These are phyloP conservation scores for Arabidopsis thaliana DNA, from an alignment of 345 rosid species.

Conservation along the genomic window DNA sequence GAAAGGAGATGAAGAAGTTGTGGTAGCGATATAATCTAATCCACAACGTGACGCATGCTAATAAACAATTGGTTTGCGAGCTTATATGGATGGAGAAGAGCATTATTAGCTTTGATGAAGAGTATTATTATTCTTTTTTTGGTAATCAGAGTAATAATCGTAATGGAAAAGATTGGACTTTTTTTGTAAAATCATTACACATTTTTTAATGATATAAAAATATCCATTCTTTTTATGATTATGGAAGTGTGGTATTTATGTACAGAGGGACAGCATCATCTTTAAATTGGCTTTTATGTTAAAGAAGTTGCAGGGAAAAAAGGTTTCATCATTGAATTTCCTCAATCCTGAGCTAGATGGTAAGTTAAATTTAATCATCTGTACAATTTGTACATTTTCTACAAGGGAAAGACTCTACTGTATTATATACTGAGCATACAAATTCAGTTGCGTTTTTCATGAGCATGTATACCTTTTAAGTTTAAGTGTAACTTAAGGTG, in stretches of 20 bases:
- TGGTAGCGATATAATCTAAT: conserved; percentile 28
- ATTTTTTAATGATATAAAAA: conserved; percentile 29
- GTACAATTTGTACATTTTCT: conserved; percentile 31
- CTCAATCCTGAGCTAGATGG: conserved; percentile 29
- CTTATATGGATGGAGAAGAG: conserved; percentile 21
- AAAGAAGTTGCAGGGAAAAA: conserved; percentile 19
- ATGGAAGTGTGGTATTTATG: conserved; percentile 30
- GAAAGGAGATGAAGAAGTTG: conserved; percentile 41
- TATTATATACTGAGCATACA: conserved; percentile 24
- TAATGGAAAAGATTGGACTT: conserved; percentile 4
- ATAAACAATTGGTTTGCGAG: conserved; percentile 23
- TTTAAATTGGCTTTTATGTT: conserved; percentile 20
- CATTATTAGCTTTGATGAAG: conserved; percentile 29
- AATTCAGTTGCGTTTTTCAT: conserved; percentile 18
- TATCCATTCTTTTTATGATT: conserved; percentile 24
- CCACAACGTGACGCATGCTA: conserved; percentile 1
- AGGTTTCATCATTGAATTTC: conserved; percentile 15
- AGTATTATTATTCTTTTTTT: conserved; percentile 33
- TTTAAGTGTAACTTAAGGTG: conserved; percentile 16
- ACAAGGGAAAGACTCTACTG: conserved; percentile 6
- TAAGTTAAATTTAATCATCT: conserved; percentile 31
- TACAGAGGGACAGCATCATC: conserved; percentile 24
- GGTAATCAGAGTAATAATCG: conserved; percentile 40
- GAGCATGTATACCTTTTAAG: conserved; percentile 11
- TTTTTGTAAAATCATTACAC: conserved; percentile 34